A percentile compares a stretch with the other conserved stretches of the same genome.
phyloP scores from a whole-genome alignment of 78 protist genomes.

The Polysphondylium violaceum region DNA sequence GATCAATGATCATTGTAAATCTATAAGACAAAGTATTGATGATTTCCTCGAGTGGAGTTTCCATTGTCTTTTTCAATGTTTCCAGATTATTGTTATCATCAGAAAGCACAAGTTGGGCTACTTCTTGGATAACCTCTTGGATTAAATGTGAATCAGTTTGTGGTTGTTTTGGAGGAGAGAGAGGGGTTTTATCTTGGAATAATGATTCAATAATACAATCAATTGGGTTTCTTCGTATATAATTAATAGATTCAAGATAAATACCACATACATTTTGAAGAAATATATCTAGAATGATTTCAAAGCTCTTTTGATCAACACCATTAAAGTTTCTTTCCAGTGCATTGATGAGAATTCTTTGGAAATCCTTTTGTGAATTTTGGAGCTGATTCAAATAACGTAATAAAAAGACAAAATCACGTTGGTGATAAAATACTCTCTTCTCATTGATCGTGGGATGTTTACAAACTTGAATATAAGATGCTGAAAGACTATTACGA shows the following conservation, averaged over 20 bases:
- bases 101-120: background rate
- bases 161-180: background rate
- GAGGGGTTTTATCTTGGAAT: background rate
- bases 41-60: constrained; percentile 11
- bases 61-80: constrained; percentile 23
- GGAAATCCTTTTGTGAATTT: background rate
- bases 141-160: background rate
- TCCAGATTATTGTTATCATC: background rate
- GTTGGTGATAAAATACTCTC: constrained; percentile 46
- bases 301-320: background rate
- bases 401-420: constrained; percentile 70
- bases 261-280: background rate
- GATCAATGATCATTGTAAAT: constrained; percentile 61
- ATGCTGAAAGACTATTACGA: background rate
- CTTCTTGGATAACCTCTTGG: constrained; percentile 10
- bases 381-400: constrained; percentile 16
- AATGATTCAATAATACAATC: background rate
- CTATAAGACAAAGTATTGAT: constrained; percentile 17
- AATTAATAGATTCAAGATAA: too few species aligned
- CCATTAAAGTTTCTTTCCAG: constrained; percentile 72
- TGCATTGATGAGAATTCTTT: background rate
- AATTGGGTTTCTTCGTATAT: background rate
- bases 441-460: background rate
- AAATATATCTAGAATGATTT: background rate
- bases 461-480: background rate